Base-by-base conservation (phyloP, 1,284 basidiomycete species). In the Cutaneotrichosporon mucoides region DNA sequence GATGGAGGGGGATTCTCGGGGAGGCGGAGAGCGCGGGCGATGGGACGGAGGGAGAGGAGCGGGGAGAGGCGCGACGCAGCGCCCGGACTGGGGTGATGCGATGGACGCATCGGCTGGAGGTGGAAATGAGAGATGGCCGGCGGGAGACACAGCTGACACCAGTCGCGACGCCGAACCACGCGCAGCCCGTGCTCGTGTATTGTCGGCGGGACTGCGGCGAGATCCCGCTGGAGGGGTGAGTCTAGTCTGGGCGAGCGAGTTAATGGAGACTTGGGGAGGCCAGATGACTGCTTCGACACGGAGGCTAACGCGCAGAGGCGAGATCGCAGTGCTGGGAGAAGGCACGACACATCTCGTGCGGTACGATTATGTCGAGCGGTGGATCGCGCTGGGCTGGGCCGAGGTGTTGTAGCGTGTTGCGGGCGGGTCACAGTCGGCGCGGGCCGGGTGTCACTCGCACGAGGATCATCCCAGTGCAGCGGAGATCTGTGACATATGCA, bases 161-260 rank as follows among this genome's bases (percentile, higher is more conserved):
- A 93, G 91, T 91, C 10, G 81, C 86, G 0, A 81, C 84, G 65
- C 91, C 92, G 2, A 87, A 92, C 69, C 85, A 83, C 66, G 81
- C 82, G 10, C 81, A 83, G 0, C 85, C 89, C 0, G 89, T 95
- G 1, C 88, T 94, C 69, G 86, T 88, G 1, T 88, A 87, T 72
- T 89, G 89, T 10, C 81, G 86, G n/a, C 79, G 82, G 55, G 81
- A 83, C 54, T 90, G 90, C 74, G 85, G 86, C 1, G 84, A 85
- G 6, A 82, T 91, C 50, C 79, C 80, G 37, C 77, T 92, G 15
- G 87, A 87, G 41, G 86, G 89, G 91, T 93, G 56, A 63, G 74
- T 70, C 24, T 24, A 8, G 3, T 12, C 5, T 3, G 5, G 24
- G 24, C 24, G 24, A 24, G 24, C 24, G 24, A 24, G 24, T 24